phyloP scores from a whole-genome alignment of 2,329 filamentous ascomycete genomes.

The Curvularia hawaiiensis region DNA sequence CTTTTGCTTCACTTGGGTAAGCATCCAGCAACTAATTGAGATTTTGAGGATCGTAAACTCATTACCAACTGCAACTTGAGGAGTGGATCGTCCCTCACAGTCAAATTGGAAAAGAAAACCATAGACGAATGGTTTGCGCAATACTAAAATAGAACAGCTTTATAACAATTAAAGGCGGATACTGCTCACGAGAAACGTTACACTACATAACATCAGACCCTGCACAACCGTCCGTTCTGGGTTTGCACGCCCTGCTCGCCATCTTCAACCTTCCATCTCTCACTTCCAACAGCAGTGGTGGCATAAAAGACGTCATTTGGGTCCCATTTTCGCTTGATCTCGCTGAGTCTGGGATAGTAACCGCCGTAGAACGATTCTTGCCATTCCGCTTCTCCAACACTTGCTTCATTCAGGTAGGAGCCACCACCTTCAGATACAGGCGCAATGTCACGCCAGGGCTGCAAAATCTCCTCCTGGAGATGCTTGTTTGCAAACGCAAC shows the following conservation, averaged over 20 bases:
- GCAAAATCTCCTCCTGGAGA: slow-evolving; percentile 17
- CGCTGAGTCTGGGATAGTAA: slow-evolving; percentile 21
- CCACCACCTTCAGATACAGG: slow-evolving; percentile 26
- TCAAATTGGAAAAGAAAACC: neutral
- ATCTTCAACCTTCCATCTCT: slow-evolving; percentile 26
- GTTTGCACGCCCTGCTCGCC: slow-evolving; percentile 25
- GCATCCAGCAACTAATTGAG: neutral
- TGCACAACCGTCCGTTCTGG: slow-evolving; percentile 27
- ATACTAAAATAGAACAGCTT: neutral
- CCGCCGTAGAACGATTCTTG: slow-evolving; percentile 44
- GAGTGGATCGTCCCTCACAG: neutral
- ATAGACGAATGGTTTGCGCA: neutral
- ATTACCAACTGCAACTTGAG: neutral
- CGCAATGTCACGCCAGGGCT: slow-evolving; percentile 21
- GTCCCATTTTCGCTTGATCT: slow-evolving; percentile 31
- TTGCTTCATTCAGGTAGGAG: slow-evolving; percentile 42
- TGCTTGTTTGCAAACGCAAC: slow-evolving; percentile 11
- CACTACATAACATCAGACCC: slow-evolving; percentile 7
- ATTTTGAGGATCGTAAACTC: neutral
- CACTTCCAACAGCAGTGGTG: slow-evolving; percentile 28
- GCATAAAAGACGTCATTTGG: slow-evolving; percentile 32
- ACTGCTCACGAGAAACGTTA: neutral
- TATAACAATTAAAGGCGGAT: neutral
- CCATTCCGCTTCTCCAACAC: slow-evolving; percentile 42
- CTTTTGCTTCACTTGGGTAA: neutral